Evolutionary conservation across 192 early-diverging fungal genomes (phyloP).

Genomic region (Coemansia sp.): DNA sequence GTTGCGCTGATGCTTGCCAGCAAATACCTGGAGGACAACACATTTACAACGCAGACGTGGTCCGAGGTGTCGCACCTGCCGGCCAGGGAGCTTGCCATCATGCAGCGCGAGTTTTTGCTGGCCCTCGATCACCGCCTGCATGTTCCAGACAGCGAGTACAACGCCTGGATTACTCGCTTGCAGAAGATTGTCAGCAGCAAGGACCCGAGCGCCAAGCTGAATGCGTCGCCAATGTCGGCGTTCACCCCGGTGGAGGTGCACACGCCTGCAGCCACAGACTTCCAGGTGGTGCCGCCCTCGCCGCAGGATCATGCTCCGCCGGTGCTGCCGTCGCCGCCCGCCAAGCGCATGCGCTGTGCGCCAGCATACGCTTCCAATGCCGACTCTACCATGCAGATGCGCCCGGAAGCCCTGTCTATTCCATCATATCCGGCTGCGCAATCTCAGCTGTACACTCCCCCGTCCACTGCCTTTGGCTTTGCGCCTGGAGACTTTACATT

Average conservation of each 20-base stretch:
- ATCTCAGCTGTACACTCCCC: constrained; percentile 37
- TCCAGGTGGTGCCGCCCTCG: constrained; percentile 48
- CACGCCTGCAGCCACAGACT: constrained; percentile 22
- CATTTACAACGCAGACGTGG: constrained; percentile 89
- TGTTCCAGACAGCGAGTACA: constrained; percentile 67
- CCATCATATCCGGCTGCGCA: constrained; percentile 15
- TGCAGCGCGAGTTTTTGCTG: constrained; percentile 83
- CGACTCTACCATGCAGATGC: neutral
- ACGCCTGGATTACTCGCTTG: constrained; percentile 60
- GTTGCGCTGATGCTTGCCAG: constrained; percentile 83
- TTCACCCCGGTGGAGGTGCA: constrained; percentile 7
- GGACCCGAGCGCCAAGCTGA: constrained; percentile 11
- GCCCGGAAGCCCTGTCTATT: constrained; percentile 23
- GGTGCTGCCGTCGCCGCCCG: constrained; percentile 27
- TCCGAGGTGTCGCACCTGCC: constrained; percentile 79
- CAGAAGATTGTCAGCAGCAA: constrained; percentile 34
- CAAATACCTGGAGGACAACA: constrained; percentile 87
- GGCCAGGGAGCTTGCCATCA: constrained; percentile 74
- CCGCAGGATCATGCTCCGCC: constrained; percentile 6
- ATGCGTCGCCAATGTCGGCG: constrained; percentile 8
- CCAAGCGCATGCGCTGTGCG: constrained; percentile 44
- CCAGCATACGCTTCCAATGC: neutral
- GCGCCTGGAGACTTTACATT: constrained; percentile 41
- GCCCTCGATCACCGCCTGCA: constrained; percentile 74
- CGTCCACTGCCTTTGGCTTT: constrained; percentile 28